phyloP scores from a whole-genome alignment of 2,329 filamentous ascomycete genomes.

The Atkinsonella hypoxylon region DNA sequence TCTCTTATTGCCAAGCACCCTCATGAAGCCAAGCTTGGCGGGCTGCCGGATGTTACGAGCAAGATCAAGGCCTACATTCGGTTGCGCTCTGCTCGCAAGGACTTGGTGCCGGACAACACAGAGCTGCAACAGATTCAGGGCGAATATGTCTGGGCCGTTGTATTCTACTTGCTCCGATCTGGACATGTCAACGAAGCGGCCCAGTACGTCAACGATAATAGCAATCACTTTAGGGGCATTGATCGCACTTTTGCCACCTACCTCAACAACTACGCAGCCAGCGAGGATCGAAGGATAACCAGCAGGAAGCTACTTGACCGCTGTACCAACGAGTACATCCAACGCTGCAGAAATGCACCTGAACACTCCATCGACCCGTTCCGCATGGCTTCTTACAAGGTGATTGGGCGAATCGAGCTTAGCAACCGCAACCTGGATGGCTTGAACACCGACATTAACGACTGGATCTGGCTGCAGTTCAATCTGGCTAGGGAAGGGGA shows the following conservation, averaged over 20 bases:
- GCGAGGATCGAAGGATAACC: constrained; percentile 59
- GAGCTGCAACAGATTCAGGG: constrained; percentile 69
- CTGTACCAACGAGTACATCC: constrained; percentile 81
- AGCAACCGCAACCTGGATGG: constrained; percentile 51
- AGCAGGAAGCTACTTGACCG: constrained; percentile 70
- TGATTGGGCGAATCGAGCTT: constrained; percentile 71
- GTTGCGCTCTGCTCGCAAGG: constrained; percentile 65
- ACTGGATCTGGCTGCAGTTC: constrained; percentile 64
- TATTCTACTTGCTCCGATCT: constrained; percentile 82
- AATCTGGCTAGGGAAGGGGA: constrained; percentile 56
- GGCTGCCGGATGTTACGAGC: constrained; percentile 75
- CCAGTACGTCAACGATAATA: constrained; percentile 71
- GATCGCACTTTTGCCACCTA: constrained; percentile 86
- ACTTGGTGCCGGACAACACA: constrained; percentile 69
- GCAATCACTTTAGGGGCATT: constrained; percentile 72
- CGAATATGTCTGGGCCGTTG: constrained; percentile 85
- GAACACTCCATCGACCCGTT: constrained; percentile 88
- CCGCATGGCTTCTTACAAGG: constrained; percentile 94
- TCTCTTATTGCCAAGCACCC: constrained; percentile 69
- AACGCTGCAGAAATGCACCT: constrained; percentile 70
- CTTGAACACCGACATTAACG: constrained; percentile 52
- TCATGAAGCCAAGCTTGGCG: constrained; percentile 78
- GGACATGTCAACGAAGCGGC: constrained; percentile 77
- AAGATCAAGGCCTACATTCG: constrained; percentile 90
- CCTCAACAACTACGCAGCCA: constrained; percentile 70